Conservation (phyloP, 441 rosid species). For the Isatis lusitanica region DNA sequence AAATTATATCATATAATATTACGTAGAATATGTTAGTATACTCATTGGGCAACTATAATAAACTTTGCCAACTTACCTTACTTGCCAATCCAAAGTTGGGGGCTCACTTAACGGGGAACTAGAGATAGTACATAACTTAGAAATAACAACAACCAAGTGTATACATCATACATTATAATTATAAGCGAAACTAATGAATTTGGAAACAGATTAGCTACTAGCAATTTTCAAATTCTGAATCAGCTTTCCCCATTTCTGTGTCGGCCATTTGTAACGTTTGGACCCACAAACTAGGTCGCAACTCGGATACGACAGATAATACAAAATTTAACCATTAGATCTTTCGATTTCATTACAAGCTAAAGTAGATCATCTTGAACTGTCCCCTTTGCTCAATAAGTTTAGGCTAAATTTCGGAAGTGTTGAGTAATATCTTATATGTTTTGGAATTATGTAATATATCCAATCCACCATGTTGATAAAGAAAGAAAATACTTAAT, state of each 20-base stretch:
- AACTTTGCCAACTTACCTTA: neutral
- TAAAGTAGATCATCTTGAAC: neutral
- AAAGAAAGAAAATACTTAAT: neutral
- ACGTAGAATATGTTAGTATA: slow-evolving; percentile 3
- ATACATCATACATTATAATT: neutral
- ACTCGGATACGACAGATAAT: slow-evolving; percentile 31
- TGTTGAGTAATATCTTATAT: neutral
- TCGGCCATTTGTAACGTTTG: slow-evolving; percentile 57
- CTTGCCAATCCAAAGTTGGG: neutral
- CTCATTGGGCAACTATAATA: slow-evolving; percentile 11
- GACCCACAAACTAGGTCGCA: slow-evolving; percentile 39
- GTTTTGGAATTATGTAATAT: neutral
- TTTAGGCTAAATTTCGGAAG: neutral
- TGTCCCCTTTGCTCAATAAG: neutral
- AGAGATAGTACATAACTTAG: neutral
- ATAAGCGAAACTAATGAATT: neutral
- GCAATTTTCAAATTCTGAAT: slow-evolving; percentile 33
- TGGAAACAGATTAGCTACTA: neutral
- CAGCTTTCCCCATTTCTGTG: slow-evolving; percentile 51
- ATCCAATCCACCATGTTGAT: neutral
- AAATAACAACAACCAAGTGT: slow-evolving; percentile 6
- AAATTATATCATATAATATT: neutral
- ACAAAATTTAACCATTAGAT: neutral
- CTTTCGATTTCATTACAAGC: neutral
- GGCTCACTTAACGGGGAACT: neutral